A percentile compares a stretch with the other conserved stretches of the same genome.
These are phyloP conservation scores for Plantago coronopus DNA, from an alignment of 305 asterid species.

Conservation along the genomic window DNA sequence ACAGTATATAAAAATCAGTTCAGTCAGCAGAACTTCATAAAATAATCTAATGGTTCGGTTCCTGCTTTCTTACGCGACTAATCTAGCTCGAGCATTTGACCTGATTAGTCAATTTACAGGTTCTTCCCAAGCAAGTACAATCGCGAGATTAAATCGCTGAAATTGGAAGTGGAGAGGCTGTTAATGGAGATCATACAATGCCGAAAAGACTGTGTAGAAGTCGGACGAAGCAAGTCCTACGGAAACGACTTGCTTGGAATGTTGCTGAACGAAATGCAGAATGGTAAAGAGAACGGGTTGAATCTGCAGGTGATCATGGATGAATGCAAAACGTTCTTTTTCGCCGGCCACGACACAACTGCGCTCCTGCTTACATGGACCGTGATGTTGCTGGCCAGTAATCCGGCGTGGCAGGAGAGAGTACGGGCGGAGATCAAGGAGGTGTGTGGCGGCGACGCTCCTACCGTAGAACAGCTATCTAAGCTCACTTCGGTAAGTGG, in stretches of 20 bases:
- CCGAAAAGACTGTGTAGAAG: conserved; percentile 58
- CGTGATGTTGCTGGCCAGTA: conserved; percentile 61
- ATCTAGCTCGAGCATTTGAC: too few species aligned
- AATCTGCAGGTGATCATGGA: conserved; percentile 72
- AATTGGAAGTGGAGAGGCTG: conserved; percentile 68
- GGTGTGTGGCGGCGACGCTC: conserved; percentile 45
- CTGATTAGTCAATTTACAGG: conserved; percentile 28
- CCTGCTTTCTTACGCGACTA: too few species aligned
- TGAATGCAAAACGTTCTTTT: conserved; percentile 78
- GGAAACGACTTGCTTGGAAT: conserved; percentile 82
- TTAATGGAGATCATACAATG: conserved; percentile 86
- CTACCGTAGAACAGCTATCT: conserved; percentile 52
- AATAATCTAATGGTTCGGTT: neutral
- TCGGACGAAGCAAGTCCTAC: conserved; percentile 60
- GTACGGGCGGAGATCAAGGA: conserved; percentile 51
- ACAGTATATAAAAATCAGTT: conserved; percentile 2
- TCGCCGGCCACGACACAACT: conserved; percentile 85
- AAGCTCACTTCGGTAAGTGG: conserved; percentile 47
- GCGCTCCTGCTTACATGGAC: conserved; percentile 81
- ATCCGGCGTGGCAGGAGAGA: conserved; percentile 64
- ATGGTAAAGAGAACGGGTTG: conserved; percentile 39
- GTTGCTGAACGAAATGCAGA: conserved; percentile 69
- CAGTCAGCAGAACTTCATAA: conserved; percentile 3
- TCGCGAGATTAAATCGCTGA: conserved; percentile 68
- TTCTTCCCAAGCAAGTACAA: conserved; percentile 84